These are phyloP conservation scores for Cutaneotrichosporon sp. DNA, from an alignment of 1,284 basidiomycete genomes.

Conservation along the genomic window DNA sequence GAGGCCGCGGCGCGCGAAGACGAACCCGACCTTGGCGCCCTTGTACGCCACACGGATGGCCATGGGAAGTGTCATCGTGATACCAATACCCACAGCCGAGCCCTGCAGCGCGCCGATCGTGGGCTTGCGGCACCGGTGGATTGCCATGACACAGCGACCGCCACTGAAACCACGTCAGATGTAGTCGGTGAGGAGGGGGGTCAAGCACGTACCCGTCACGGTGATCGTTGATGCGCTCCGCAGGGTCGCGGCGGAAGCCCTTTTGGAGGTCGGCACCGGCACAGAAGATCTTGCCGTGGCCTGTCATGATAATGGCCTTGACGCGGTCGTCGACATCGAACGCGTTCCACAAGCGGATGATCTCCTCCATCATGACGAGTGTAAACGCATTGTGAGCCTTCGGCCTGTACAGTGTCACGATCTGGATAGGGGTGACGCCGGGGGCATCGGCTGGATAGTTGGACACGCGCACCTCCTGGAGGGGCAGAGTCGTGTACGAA, in stretches of 20 bases:
- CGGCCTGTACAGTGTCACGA: conserved; percentile 20
- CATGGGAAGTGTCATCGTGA: conserved; percentile 19
- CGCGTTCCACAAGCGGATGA: conserved; percentile 6
- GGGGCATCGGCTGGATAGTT: conserved; percentile 14
- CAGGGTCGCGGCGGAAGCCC: conserved; percentile 9
- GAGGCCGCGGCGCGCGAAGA: conserved; percentile 18
- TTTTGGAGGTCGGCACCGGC: conserved; percentile 17
- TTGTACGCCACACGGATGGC: conserved; percentile 17
- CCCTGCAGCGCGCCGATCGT: conserved; percentile 18
- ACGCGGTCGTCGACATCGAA: conserved; percentile 18
- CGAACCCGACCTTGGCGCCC: conserved; percentile 17
- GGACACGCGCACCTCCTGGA: conserved; percentile 6
- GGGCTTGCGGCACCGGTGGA: conserved; percentile 18
- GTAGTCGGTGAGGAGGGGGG: neutral
- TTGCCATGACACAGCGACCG: conserved; percentile 13
- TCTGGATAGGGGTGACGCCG: conserved; percentile 20
- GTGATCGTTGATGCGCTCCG: conserved; percentile 10
- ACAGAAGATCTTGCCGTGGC: conserved; percentile 20
- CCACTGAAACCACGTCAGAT: conserved; percentile 2
- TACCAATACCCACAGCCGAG: conserved; percentile 16
- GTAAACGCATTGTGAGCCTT: conserved; percentile 18
- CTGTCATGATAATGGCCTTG: conserved; percentile 15
- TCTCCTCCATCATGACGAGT: conserved; percentile 13
- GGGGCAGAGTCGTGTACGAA: conserved; percentile 7
- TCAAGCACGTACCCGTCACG: conserved; percentile 10